Percentiles rank a stretch among this genome's conserved stretches.
Conservation (phyloP, 176 grass and related monocot genomes). For the Oryza australiensis region DNA sequence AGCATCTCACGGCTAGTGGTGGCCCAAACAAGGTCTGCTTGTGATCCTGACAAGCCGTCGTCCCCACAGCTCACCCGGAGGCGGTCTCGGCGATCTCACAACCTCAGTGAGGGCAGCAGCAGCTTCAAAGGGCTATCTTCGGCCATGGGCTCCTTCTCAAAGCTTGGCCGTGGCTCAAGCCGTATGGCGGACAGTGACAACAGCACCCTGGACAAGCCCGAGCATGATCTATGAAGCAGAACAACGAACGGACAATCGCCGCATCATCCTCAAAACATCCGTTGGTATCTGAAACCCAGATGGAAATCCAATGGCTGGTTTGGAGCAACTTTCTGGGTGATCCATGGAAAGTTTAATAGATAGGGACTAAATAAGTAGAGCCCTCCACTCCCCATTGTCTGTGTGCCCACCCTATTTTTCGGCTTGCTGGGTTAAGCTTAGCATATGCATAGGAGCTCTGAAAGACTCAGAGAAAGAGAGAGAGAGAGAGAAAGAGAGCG, state of each 20-base stretch:
- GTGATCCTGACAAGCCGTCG: conserved; percentile 30
- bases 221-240: conserved; percentile 45
- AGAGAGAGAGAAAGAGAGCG: background rate
- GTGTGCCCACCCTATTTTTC: conserved; percentile 13
- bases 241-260: background rate
- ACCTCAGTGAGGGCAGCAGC: conserved; percentile 66
- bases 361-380: conserved; percentile 43
- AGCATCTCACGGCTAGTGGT: conserved; percentile 73
- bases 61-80: conserved; percentile 48
- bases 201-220: conserved; percentile 26
- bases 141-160: conserved; percentile 55
- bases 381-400: background rate
- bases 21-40: conserved; percentile 21
- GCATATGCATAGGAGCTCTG: background rate
- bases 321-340: background rate
- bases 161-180: conserved; percentile 58
- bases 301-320: background rate
- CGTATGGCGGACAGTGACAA: conserved; percentile 8
- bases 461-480: background rate
- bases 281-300: background rate
- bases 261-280: background rate
- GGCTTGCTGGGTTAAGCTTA: background rate
- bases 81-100: conserved; percentile 52
- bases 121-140: conserved; percentile 84
- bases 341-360: conserved; percentile 20